Conservation (phyloP, 345 rosid species). For the Durio zibethinus region DNA sequence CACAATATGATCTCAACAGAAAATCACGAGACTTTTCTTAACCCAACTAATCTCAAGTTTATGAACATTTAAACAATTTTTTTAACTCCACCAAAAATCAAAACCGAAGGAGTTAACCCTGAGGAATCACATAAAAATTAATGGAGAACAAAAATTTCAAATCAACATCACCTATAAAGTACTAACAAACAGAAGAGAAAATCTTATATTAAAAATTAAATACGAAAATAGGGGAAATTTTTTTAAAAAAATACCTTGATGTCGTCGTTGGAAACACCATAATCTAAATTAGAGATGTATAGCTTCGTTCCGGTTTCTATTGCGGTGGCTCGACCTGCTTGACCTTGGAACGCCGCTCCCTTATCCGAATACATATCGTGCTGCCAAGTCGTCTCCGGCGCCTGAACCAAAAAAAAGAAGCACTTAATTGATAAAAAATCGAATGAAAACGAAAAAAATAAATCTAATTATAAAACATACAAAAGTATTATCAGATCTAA, state of each 20-base stretch:
- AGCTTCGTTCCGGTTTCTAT: constrained; percentile 97
- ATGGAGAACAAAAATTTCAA: neutral
- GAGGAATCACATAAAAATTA: neutral
- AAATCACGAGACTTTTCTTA: neutral
- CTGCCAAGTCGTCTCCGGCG: constrained; percentile 88
- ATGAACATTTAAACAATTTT: neutral
- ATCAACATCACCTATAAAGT: neutral
- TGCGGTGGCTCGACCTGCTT: constrained; percentile 52
- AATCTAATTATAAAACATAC: neutral
- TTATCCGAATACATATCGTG: constrained; percentile 76
- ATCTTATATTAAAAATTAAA: neutral
- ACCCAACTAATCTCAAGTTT: neutral
- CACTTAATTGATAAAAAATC: constrained; percentile 11
- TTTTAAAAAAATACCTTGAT: constrained; percentile 50
- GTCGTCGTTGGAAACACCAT: constrained; percentile 94
- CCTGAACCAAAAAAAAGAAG: constrained; percentile 36
- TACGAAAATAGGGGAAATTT: neutral
- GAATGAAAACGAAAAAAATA: constrained; percentile 16
- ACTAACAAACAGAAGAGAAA: neutral
- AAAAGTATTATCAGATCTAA: constrained; percentile 11
- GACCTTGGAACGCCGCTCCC: constrained; percentile 35
- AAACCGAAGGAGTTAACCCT: neutral
- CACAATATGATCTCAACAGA: neutral
- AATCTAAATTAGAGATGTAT: constrained; percentile 81
- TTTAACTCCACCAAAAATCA: neutral